Conservation (phyloP, 2,329 filamentous ascomycete species). For the Periconia digitata region DNA sequence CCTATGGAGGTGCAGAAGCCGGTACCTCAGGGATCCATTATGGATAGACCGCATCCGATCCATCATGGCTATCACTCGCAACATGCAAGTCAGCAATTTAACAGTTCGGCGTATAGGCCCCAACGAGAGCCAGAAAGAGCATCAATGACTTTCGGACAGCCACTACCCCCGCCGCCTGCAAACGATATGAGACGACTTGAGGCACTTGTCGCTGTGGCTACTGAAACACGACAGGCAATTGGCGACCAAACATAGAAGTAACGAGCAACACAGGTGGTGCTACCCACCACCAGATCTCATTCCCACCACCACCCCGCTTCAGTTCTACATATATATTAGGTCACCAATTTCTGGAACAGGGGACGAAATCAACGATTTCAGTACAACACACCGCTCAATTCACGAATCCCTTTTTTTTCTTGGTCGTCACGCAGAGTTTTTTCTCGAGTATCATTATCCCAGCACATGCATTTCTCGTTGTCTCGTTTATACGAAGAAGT, state of each 20-base stretch:
- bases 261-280: neutral
- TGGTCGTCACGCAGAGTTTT: too few relatives aligned
- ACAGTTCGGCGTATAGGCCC: constrained; percentile 28
- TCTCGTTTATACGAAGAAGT: constrained; percentile 14
- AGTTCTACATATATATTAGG: neutral
- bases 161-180: constrained; percentile 37
- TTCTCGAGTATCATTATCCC: too few relatives aligned
- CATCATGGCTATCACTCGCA: constrained; percentile 31
- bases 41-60: constrained; percentile 39
- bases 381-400: constrained; percentile 3
- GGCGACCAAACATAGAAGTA: constrained; percentile 25
- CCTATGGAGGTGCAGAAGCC: constrained; percentile 46
- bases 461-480: constrained; percentile 7
- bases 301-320: neutral
- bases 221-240: constrained; percentile 53
- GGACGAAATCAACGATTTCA: too few relatives aligned
- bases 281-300: neutral
- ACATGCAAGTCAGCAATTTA: constrained; percentile 32
- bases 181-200: constrained; percentile 60
- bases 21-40: constrained; percentile 31
- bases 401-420: constrained; percentile 20
- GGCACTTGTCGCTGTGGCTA: constrained; percentile 66
- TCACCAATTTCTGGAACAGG: constrained; percentile 7
- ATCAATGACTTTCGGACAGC: constrained; percentile 33
- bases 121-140: constrained; percentile 34